Percentiles rank a stretch among this genome's conserved stretches.
Conservation (phyloP, 345 rosid species). For the Chamaenerion angustifolium region DNA sequence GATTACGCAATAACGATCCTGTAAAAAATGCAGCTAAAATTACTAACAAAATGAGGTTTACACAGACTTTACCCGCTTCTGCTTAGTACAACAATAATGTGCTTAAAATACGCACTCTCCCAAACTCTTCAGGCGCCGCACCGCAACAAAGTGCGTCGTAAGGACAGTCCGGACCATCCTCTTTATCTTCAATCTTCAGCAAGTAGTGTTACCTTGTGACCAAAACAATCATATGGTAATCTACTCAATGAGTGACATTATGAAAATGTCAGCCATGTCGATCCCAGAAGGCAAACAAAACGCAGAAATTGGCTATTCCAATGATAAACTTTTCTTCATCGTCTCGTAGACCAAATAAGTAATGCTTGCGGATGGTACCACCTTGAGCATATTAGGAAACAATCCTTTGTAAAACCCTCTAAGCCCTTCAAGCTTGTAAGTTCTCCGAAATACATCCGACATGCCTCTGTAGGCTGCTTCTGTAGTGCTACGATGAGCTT, state of each 20-base stretch:
- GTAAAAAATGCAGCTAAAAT: conserved; percentile 7
- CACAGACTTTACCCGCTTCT: conserved; percentile 8
- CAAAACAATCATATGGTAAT: conserved; percentile 6
- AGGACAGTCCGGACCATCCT: neutral
- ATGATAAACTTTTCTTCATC: conserved; percentile 67
- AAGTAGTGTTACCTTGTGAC: conserved; percentile 5
- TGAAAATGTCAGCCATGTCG: conserved; percentile 16
- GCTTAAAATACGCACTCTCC: conserved; percentile 7
- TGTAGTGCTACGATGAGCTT: conserved; percentile 47
- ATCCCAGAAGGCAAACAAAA: conserved; percentile 7
- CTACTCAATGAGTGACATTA: conserved; percentile 5
- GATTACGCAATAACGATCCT: no score
- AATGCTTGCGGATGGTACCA: conserved; percentile 40
- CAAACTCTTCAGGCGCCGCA: conserved; percentile 4
- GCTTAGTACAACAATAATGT: conserved; percentile 19
- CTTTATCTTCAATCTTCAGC: neutral
- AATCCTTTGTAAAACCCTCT: conserved; percentile 78
- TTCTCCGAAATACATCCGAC: conserved; percentile 69
- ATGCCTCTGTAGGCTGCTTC: conserved; percentile 46
- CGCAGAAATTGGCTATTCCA: conserved; percentile 24
- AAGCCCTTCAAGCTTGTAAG: conserved; percentile 52
- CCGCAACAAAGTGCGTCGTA: neutral
- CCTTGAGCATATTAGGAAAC: conserved; percentile 73
- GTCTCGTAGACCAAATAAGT: conserved; percentile 60
- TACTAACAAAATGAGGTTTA: conserved; percentile 13